A percentile compares a stretch with the other conserved stretches of the same genome.
These are phyloP conservation scores for Wickerhamiella hasegawae DNA, from an alignment of 805 yeast species.

Conservation along the genomic window DNA sequence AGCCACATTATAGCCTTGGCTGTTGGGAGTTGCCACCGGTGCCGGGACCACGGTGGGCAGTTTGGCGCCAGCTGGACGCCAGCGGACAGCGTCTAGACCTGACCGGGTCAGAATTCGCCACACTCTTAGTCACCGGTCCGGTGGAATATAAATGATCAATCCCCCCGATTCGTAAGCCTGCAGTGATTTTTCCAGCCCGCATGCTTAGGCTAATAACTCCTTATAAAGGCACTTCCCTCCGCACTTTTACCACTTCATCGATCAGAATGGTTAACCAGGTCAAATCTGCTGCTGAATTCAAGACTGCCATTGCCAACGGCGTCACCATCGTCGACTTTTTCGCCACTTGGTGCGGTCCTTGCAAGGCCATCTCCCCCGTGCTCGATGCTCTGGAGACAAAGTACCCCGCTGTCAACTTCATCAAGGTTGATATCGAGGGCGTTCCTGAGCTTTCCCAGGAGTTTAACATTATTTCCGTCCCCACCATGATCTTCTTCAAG, in stretches of 20 bases:
- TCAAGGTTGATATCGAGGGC: slow-evolving; percentile 86
- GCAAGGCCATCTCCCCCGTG: slow-evolving; percentile 93
- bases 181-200: no score
- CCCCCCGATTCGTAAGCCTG: no score
- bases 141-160: no score
- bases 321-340: slow-evolving; percentile 88
- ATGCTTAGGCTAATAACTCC: no score
- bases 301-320: slow-evolving; percentile 47
- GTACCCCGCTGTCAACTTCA: slow-evolving; percentile 55
- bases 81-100: no score
- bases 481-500: slow-evolving; percentile 63
- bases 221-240: no score
- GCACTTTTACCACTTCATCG: slow-evolving; percentile 1
- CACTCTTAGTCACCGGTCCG: no score
- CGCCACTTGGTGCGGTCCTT: slow-evolving; percentile 98
- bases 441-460: slow-evolving; percentile 59
- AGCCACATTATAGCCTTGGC: no score
- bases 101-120: no score
- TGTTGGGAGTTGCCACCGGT: no score
- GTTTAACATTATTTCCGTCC: slow-evolving; percentile 48
- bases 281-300: slow-evolving; percentile 42
- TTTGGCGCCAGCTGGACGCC: no score
- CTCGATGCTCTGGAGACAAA: slow-evolving; percentile 44
- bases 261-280: slow-evolving; percentile 39
- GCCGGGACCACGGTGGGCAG: no score